Percentiles rank a stretch among this genome's conserved stretches.
Conservation (phyloP, 73 alveolate species). For the Diophrys sp. region DNA sequence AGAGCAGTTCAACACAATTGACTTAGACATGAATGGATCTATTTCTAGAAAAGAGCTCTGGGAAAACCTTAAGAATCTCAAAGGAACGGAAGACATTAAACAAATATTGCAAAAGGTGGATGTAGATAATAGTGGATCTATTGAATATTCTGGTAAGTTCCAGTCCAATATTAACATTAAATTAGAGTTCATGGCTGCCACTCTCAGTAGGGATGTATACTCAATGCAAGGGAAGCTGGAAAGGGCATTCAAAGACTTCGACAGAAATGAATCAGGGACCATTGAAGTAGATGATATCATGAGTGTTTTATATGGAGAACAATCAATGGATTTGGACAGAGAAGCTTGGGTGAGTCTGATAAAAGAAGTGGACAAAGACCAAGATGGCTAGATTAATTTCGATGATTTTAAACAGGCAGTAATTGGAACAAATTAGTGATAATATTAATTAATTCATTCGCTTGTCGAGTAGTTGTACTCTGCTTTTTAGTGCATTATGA, state of each 20-base stretch:
- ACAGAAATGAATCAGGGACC: slow-evolving; percentile 37
- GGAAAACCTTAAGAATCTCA: slow-evolving; percentile 14
- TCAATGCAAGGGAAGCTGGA: slow-evolving; percentile 28
- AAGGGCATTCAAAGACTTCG: slow-evolving; percentile 46
- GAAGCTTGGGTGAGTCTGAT: neutral
- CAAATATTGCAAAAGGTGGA: slow-evolving; percentile 36
- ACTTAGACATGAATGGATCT: slow-evolving; percentile 52
- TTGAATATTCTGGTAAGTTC: slow-evolving; percentile 39
- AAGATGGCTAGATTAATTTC: slow-evolving; percentile 10
- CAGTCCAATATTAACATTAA: too few relatives aligned
- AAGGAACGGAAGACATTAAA: slow-evolving; percentile 19
- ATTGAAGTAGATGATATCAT: slow-evolving; percentile 39
- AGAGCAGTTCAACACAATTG: slow-evolving; percentile 37
- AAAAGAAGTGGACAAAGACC: slow-evolving; percentile 5
- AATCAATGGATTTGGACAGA: neutral
- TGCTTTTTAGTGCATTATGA: slow-evolving; percentile 96
- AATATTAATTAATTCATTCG: neutral
- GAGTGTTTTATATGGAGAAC: slow-evolving; percentile 26
- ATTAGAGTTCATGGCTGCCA: slow-evolving; percentile 56
- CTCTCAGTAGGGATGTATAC: slow-evolving; percentile 25
- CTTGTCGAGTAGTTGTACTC: slow-evolving; percentile 83
- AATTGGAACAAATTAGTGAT: neutral
- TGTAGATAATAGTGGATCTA: slow-evolving; percentile 45
- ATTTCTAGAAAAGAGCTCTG: slow-evolving; percentile 32
- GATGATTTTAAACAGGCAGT: slow-evolving; percentile 6